A percentile compares a stretch with the other conserved stretches of the same genome.
Evolutionary conservation across 2,329 filamentous ascomycete genomes (phyloP).

Genomic region (Neonectria sp.): DNA sequence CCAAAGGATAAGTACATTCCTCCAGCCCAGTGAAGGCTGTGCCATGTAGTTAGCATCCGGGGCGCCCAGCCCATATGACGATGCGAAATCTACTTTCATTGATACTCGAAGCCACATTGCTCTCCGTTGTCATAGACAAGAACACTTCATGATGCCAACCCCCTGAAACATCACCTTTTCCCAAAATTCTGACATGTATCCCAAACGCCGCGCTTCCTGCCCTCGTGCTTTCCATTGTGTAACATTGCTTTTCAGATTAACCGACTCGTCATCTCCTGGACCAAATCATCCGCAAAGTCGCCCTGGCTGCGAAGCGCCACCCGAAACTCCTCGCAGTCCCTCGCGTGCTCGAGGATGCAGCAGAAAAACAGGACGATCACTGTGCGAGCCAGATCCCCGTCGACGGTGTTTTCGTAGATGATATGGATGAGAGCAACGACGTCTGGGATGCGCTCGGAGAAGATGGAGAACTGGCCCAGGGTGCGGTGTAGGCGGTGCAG

Average conservation of each 20-base stretch:
- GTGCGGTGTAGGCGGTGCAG: constrained; percentile 40
- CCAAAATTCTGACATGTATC: constrained; percentile 6
- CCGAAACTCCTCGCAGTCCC: constrained; percentile 30
- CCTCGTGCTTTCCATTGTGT: constrained; percentile 3
- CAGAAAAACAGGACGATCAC: constrained; percentile 39
- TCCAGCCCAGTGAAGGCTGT: background rate
- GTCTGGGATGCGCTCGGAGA: constrained; percentile 35
- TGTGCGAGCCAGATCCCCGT: constrained; percentile 37
- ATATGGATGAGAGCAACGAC: constrained; percentile 34
- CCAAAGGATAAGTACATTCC: background rate
- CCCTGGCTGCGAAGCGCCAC: constrained; percentile 31
- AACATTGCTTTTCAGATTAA: constrained; percentile 14
- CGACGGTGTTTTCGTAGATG: constrained; percentile 43
- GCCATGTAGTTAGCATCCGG: background rate
- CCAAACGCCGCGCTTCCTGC: constrained; percentile 26
- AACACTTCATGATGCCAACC: background rate
- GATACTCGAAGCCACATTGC: background rate
- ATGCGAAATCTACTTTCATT: background rate
- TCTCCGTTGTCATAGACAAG: background rate
- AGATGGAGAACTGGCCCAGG: constrained; percentile 34
- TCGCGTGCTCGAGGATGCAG: constrained; percentile 40
- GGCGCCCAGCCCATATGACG: no score
- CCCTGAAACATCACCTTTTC: background rate
- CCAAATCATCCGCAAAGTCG: constrained; percentile 40
- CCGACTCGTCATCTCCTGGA: constrained; percentile 33